A percentile compares a stretch with the other conserved stretches of the same genome.
Conservation (phyloP, 1,284 basidiomycete species). For the Singerocomus inundabilis region DNA sequence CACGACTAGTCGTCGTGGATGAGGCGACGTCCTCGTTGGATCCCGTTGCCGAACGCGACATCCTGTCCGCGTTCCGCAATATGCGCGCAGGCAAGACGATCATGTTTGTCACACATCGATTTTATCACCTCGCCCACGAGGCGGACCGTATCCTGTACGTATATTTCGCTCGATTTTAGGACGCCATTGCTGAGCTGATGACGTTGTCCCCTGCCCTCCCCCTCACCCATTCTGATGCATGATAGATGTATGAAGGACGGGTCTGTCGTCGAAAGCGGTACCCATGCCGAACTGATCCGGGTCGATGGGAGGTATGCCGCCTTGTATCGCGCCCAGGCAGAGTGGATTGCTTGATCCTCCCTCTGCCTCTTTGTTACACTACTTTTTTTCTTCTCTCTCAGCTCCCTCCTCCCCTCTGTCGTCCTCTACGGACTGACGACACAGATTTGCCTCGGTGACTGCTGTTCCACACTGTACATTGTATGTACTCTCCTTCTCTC, state of each 20-base stretch:
- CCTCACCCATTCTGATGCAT: too few species aligned
- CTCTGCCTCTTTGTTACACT: background rate
- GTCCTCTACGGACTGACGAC: too few species aligned
- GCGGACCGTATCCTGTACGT: slow-evolving; percentile 61
- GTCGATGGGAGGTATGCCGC: slow-evolving; percentile 49
- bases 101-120: slow-evolving; percentile 66
- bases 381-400: background rate
- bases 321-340: slow-evolving; percentile 52
- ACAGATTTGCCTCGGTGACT: too few species aligned
- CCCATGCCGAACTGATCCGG: slow-evolving; percentile 49
- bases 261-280: slow-evolving; percentile 49
- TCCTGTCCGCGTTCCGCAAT: slow-evolving; percentile 49
- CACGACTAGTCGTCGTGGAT: slow-evolving; percentile 48
- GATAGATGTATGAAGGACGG: slow-evolving; percentile 63
- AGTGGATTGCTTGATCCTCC: background rate
- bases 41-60: slow-evolving; percentile 45
- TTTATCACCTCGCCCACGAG: slow-evolving; percentile 58
- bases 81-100: slow-evolving; percentile 57
- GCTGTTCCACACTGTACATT: too few species aligned
- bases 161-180: too few species aligned
- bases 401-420: background rate
- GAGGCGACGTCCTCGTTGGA: slow-evolving; percentile 55
- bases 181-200: too few species aligned
- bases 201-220: too few species aligned
- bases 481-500: too few species aligned